phyloP scores from a whole-genome alignment of 805 yeast genomes.

The Ogataea populi-albae region DNA sequence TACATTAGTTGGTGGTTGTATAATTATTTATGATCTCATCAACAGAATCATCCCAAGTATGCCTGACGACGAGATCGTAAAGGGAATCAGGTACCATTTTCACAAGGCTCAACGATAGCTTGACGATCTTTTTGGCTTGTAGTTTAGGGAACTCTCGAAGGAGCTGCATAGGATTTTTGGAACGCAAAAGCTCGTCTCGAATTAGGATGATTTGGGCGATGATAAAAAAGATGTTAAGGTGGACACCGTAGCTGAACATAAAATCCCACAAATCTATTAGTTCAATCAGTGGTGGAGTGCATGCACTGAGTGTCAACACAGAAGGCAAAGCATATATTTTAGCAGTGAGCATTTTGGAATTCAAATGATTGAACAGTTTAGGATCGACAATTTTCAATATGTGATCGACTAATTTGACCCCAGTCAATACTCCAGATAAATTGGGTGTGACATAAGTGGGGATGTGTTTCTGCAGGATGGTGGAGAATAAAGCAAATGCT shows the following conservation, averaged over 20 bases:
- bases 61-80: constrained; percentile 61
- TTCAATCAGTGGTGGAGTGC: constrained; percentile 80
- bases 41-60: constrained; percentile 50
- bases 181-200: constrained; percentile 56
- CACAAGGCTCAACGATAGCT: constrained; percentile 74
- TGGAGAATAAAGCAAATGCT: constrained; percentile 70
- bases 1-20: too few species aligned
- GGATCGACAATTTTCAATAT: constrained; percentile 73
- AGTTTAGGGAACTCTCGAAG: constrained; percentile 70
- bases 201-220: constrained; percentile 78
- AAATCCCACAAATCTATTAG: constrained; percentile 86
- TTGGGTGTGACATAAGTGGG: constrained; percentile 79
- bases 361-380: constrained; percentile 55
- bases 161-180: constrained; percentile 70
- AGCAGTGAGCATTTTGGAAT: constrained; percentile 68
- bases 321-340: constrained; percentile 86
- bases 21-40: constrained; percentile 27
- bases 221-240: constrained; percentile 78
- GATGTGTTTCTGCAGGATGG: constrained; percentile 58
- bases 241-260: constrained; percentile 85
- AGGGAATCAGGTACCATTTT: constrained; percentile 68
- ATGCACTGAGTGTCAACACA: constrained; percentile 79
- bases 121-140: constrained; percentile 71
- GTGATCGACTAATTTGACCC: constrained; percentile 67
- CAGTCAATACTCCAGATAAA: constrained; percentile 78